Evolutionary conservation across 495 filamentous ascomycete species (phyloP).

Genomic region (Talaromyces trachyspermus): DNA sequence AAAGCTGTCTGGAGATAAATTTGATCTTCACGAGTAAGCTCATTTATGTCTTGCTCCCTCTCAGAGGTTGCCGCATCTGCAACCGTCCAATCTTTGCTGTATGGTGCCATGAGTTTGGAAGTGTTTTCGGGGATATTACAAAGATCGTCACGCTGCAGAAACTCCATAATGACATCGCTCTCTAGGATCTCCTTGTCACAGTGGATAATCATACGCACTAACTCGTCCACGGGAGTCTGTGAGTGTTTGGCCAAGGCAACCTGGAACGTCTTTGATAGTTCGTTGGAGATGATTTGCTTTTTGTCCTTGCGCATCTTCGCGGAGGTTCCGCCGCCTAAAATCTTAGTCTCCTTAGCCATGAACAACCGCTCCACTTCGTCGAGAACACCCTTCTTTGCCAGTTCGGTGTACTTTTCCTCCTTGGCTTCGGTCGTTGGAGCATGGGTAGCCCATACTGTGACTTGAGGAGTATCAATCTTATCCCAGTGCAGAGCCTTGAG

Average conservation of each 20-base stretch:
- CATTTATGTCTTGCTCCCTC: conserved; percentile 78
- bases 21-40: conserved; percentile 91
- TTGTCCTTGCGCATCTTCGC: conserved; percentile 77
- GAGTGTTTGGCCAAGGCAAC: conserved; percentile 91
- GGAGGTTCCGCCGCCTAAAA: conserved; percentile 56
- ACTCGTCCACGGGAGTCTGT: conserved; percentile 65
- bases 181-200: conserved; percentile 89
- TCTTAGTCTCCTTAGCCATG: conserved; percentile 94
- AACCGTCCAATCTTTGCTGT: conserved; percentile 93
- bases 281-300: conserved; percentile 92
- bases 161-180: conserved; percentile 94
- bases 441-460: conserved; percentile 91
- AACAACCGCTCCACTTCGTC: conserved; percentile 97
- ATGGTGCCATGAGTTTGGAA: conserved; percentile 85
- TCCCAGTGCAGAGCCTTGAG: conserved; percentile 99
- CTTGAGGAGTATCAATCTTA: conserved; percentile 88
- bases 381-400: conserved; percentile 86
- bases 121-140: conserved; percentile 87
- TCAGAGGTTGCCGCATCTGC: conserved; percentile 71
- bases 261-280: conserved; percentile 85
- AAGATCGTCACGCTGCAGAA: conserved; percentile 84
- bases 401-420: conserved; percentile 90
- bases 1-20: conserved; percentile 89
- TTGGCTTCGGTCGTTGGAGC: conserved; percentile 72
- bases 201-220: conserved; percentile 89